Base-by-base conservation (phyloP, 2,329 filamentous ascomycete species). In the Fusarium sp. region DNA sequence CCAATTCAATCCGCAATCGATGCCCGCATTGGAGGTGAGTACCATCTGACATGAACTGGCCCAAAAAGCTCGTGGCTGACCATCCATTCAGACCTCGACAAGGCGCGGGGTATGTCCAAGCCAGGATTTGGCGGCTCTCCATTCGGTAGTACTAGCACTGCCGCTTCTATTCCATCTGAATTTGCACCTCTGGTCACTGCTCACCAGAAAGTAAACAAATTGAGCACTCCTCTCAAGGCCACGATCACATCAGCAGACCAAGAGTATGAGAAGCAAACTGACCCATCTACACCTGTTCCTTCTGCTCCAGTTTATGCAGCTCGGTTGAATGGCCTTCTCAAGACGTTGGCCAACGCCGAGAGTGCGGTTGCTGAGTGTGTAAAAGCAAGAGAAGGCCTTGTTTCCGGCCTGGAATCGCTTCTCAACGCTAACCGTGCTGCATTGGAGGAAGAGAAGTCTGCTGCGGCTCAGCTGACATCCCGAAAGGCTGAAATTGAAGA, bases 301-400 rank as follows among this genome's bases (percentile, higher is more conserved):
- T 93, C 94, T 0, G 92, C 95, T 1, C 95, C 96, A 2, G 95
- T 99, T 25, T 94, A 97, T 79, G 96, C 96, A 4, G 96, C 96
- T 19, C 92, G 94, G 33, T 89, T 99, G 13, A 95, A 94, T 73
- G 93, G 94, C 6, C 87, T 99, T n/a, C 88, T 98, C 60, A 98
- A 96, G 85, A 93, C 91, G 11, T 88, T 99, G 23, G 94, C 94
- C 25, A 94, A 90, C 72, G 96, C 96, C 7, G 95, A 99, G 82
- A 94, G 91, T 61, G 95, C 96, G 1, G 93, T 98, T 3, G 92
- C 93, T 5, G 94, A 97, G 77, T 94, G 93, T 75, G 94, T 99
- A 80, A 95, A 96, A 80, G 94, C 95, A 5, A 91, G 96, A 19
- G 89, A 90, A 73, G 89, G 90, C 15, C 87, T 99, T 33, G 91